Conservation (phyloP, 139 green algal species). For the Edaphochlamys debaryana region DNA sequence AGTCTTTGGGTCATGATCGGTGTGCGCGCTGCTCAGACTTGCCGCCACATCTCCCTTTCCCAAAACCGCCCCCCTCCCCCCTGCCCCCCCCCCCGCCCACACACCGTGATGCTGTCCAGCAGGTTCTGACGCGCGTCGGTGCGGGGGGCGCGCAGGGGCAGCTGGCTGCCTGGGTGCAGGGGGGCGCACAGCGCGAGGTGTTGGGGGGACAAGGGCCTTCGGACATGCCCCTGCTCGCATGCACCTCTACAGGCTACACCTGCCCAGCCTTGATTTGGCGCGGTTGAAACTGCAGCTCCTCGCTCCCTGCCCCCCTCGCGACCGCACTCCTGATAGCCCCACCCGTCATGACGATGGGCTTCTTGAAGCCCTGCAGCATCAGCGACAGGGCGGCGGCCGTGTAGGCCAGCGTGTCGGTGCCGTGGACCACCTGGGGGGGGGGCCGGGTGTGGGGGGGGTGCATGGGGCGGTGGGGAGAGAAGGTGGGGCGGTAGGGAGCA, state of each 20-base stretch:
- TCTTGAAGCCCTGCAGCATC: slow-evolving; percentile 84
- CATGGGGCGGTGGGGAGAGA: background rate
- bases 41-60: too few relatives aligned
- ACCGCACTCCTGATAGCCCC: too few relatives aligned
- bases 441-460: background rate
- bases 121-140: slow-evolving; percentile 93
- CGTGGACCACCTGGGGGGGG: slow-evolving; percentile 60
- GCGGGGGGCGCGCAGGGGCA: slow-evolving; percentile 85
- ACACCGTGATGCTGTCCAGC: slow-evolving; percentile 61
- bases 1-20: too few relatives aligned
- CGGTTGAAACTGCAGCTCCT: too few relatives aligned
- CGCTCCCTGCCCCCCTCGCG: too few relatives aligned
- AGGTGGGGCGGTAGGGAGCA: background rate
- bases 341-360: slow-evolving; percentile 79
- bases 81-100: background rate
- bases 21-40: too few relatives aligned
- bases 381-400: slow-evolving; percentile 88
- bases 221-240: too few relatives aligned
- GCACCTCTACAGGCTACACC: too few relatives aligned
- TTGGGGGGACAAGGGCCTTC: too few relatives aligned
- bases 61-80: background rate
- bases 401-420: slow-evolving; percentile 93
- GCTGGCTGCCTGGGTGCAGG: slow-evolving; percentile 70
- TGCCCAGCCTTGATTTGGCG: too few relatives aligned
- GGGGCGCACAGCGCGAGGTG: too few relatives aligned